A percentile compares a stretch with the other conserved stretches of the same genome.
Conservation (phyloP, 371 early-diverging fungal species). For the Mortierella sp. region DNA sequence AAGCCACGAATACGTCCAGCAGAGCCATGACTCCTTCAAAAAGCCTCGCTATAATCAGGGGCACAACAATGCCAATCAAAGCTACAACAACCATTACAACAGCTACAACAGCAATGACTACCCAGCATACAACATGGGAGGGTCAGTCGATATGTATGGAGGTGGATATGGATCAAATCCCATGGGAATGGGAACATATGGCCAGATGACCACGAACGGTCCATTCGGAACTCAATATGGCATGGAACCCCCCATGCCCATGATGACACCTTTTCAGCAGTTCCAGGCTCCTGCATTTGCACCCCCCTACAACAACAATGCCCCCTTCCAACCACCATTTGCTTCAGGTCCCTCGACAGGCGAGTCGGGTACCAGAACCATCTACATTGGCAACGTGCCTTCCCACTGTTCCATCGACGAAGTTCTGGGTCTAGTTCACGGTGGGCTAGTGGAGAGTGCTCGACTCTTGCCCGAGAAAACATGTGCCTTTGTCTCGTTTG, state of each 20-base stretch:
- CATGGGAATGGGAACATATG: too few relatives aligned
- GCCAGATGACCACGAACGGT: too few relatives aligned
- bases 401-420: conserved; percentile 71
- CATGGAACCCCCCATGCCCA: conserved; percentile 2
- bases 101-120: conserved; percentile 12
- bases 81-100: conserved; percentile 6
- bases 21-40: conserved; percentile 40
- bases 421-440: conserved; percentile 77
- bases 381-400: conserved; percentile 83
- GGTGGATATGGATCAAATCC: conserved; percentile 30
- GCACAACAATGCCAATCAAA: conserved; percentile 17
- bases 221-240: too few relatives aligned
- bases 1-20: conserved; percentile 49
- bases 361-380: conserved; percentile 62
- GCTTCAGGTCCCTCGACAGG: conserved; percentile 56
- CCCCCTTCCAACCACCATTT: conserved; percentile 27
- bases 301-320: conserved; percentile 15
- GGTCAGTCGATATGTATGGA: conserved; percentile 36
- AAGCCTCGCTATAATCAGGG: conserved; percentile 42
- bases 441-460: conserved; percentile 78
- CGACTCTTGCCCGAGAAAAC: conserved; percentile 80
- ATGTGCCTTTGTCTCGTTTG: conserved; percentile 84
- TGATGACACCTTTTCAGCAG: conserved; percentile 14
- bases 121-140: conserved; percentile 1
- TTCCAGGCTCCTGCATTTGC: conserved; percentile 23